Conservation (phyloP, 306 rosid genomes). For the Vigna nakashimae region DNA sequence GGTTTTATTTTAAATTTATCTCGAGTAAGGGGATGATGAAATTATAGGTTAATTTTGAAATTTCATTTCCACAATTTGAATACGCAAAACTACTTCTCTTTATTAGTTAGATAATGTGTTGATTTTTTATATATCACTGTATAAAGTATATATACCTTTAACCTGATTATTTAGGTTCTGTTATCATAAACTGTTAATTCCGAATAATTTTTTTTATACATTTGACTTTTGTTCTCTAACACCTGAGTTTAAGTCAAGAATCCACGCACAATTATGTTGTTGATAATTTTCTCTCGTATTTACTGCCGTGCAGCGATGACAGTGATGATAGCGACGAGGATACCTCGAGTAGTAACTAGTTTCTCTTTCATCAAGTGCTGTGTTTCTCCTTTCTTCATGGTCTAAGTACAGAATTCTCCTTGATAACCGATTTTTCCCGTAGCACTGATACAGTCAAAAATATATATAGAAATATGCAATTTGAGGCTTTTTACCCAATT, state of each 20-base stretch:
- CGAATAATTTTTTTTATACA: not conserved
- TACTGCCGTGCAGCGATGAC: conserved; percentile 70
- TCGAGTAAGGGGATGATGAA: not conserved
- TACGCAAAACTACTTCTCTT: not conserved
- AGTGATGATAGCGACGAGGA: conserved; percentile 84
- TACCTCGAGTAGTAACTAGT: conserved; percentile 54
- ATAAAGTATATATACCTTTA: not conserved
- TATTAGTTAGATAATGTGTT: not conserved
- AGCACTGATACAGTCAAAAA: conserved; percentile 16
- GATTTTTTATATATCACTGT: not conserved
- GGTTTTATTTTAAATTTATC: not conserved
- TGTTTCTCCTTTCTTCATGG: conserved; percentile 24
- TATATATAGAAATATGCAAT: conserved; percentile 38
- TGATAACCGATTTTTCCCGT: conserved; percentile 37
- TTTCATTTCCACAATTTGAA: not conserved
- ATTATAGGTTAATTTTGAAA: not conserved
- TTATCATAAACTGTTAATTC: not conserved
- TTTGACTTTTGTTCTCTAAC: not conserved
- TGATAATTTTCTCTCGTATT: conserved; percentile 36
- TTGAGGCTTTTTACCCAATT: conserved; percentile 56
- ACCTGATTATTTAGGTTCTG: not conserved
- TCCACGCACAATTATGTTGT: not conserved
- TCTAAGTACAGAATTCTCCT: conserved; percentile 2
- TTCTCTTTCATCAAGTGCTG: not conserved
- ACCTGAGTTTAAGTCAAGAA: not conserved